phyloP scores from a whole-genome alignment of 1,284 basidiomycete species.

The Malassezia sympodialis region DNA sequence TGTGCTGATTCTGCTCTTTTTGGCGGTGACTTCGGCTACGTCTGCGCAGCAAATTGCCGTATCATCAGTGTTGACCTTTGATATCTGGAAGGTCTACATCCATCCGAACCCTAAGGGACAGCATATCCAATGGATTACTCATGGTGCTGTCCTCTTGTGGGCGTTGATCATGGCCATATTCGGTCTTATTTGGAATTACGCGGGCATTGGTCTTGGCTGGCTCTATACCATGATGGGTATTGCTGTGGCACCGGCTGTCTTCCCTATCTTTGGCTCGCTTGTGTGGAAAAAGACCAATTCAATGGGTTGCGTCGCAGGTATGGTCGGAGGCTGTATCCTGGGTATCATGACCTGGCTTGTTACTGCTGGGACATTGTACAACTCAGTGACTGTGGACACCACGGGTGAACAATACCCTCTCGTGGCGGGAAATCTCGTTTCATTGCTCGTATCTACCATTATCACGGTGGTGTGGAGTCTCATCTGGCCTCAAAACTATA shows the following conservation, averaged over 20 bases:
- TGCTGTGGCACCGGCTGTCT: slow-evolving; percentile 71
- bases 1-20: slow-evolving; percentile 62
- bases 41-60: slow-evolving; percentile 80
- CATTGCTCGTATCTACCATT: slow-evolving; percentile 70
- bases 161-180: slow-evolving; percentile 69
- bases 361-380: slow-evolving; percentile 63
- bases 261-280: slow-evolving; percentile 70
- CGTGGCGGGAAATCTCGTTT: slow-evolving; percentile 72
- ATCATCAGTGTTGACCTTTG: slow-evolving; percentile 54
- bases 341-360: slow-evolving; percentile 74
- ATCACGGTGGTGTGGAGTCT: slow-evolving; percentile 55
- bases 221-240: slow-evolving; percentile 60
- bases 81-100: slow-evolving; percentile 61
- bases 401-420: slow-evolving; percentile 58
- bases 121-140: slow-evolving; percentile 58
- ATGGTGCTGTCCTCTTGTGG: slow-evolving; percentile 58
- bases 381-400: slow-evolving; percentile 61
- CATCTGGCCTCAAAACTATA: slow-evolving; percentile 35
- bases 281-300: slow-evolving; percentile 36
- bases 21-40: slow-evolving; percentile 64
- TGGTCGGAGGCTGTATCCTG: slow-evolving; percentile 61
- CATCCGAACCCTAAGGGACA: slow-evolving; percentile 56
- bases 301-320: slow-evolving; percentile 54
- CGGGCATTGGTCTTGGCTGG: slow-evolving; percentile 63
- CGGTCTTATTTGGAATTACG: slow-evolving; percentile 75